Evolutionary conservation across 1,139 yeast genomes (phyloP).

Genomic region (Saccharomyces hybrid): DNA sequence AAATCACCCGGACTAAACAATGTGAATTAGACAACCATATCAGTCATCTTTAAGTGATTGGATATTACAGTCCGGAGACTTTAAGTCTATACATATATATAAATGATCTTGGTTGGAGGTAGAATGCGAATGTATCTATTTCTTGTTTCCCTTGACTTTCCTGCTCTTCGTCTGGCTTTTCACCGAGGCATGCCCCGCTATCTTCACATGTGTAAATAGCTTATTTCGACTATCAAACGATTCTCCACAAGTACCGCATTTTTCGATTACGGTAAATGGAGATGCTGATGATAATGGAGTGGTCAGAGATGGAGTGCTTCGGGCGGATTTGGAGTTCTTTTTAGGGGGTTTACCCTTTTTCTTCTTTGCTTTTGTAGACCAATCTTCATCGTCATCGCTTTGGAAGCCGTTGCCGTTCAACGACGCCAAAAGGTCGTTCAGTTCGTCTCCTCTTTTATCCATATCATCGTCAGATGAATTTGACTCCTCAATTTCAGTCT

Average conservation of each 20-base stretch:
- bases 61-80: no score
- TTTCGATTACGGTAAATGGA: conserved; percentile 6
- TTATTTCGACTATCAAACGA: conserved; percentile 62
- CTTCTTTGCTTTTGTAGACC: conserved; percentile 36
- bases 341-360: conserved; percentile 30
- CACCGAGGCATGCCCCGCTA: conserved; percentile 60
- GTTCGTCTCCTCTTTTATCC: conserved; percentile 35
- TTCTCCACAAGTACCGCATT: conserved; percentile 56
- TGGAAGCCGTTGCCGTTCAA: conserved; percentile 27
- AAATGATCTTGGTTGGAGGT: no score
- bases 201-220: conserved; percentile 66
- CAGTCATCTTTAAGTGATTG: no score
- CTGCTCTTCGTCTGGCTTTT: neutral
- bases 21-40: neutral
- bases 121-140: neutral
- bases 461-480: conserved; percentile 11
- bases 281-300: conserved; percentile 6
- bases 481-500: neutral
- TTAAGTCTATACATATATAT: no score
- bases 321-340: conserved; percentile 4
- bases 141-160: neutral
- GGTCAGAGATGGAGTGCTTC: conserved; percentile 1
- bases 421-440: conserved; percentile 36
- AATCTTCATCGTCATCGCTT: conserved; percentile 39
- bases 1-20: neutral